Percentiles rank a stretch among this genome's conserved stretches.
phyloP scores from a whole-genome alignment of 805 yeast species.

The Priceomyces carsonii region DNA sequence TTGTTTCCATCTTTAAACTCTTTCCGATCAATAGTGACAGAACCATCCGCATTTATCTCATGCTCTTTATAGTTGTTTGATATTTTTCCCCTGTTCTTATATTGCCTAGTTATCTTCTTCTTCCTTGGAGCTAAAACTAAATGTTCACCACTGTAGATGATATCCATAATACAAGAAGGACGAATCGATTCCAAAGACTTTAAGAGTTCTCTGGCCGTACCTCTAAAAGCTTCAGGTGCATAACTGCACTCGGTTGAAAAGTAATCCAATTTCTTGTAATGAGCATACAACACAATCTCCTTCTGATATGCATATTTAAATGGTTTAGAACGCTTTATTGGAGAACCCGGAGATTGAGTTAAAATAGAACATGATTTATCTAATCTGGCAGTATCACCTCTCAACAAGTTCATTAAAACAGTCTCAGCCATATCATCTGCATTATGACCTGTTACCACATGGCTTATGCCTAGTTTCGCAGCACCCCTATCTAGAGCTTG shows the following conservation, averaged over 20 bases:
- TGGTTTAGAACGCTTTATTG: constrained; percentile 92
- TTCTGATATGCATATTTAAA: constrained; percentile 95
- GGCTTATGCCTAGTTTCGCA: constrained; percentile 75
- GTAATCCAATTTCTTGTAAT: constrained; percentile 90
- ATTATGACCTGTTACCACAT: constrained; percentile 97
- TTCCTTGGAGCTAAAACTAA: constrained; percentile 64
- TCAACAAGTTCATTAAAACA: constrained; percentile 85
- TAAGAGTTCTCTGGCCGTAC: constrained; percentile 91
- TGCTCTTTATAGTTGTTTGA: constrained; percentile 32
- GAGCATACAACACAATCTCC: constrained; percentile 96
- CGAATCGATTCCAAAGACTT: constrained; percentile 87
- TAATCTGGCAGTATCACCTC: constrained; percentile 95
- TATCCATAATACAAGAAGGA: constrained; percentile 92
- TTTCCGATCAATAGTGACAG: constrained; percentile 45
- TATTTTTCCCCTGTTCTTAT: constrained; percentile 28
- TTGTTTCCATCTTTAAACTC: constrained; percentile 62
- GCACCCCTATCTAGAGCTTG: constrained; percentile 98
- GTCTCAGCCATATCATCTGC: constrained; percentile 99
- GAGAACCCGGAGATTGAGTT: constrained; percentile 81
- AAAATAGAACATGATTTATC: constrained; percentile 86
- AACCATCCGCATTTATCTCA: constrained; percentile 62
- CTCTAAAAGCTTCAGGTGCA: constrained; percentile 98
- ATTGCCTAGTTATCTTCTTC: constrained; percentile 38
- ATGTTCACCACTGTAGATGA: constrained; percentile 91
- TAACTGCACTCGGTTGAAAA: constrained; percentile 97